These are phyloP conservation scores for Jimgerdemannia flammicorona DNA, from an alignment of 192 early-diverging fungal species.

Conservation along the genomic window DNA sequence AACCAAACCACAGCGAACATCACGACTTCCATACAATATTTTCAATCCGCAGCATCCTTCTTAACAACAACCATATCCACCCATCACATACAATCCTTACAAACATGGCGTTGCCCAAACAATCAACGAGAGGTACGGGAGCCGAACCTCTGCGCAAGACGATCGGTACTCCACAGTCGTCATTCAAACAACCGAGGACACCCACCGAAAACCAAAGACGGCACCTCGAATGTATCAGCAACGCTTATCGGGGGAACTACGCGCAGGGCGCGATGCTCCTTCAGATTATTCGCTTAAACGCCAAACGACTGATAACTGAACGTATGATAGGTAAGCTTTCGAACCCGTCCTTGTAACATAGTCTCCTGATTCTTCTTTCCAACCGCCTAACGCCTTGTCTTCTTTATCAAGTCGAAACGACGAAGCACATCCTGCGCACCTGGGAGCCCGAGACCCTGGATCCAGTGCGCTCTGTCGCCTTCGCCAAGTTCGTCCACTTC, in stretches of 20 bases:
- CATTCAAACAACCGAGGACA: background rate
- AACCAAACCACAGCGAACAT: background rate
- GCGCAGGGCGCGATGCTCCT: background rate
- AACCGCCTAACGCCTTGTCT: background rate
- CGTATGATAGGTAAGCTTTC: background rate
- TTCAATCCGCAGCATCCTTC: background rate
- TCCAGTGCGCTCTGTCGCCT: background rate
- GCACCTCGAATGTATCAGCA: background rate
- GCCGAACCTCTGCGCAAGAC: background rate
- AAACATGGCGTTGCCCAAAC: background rate
- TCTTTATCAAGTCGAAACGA: background rate
- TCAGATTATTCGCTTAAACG: background rate
- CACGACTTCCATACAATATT: background rate
- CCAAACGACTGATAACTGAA: background rate
- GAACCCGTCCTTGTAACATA: too few relatives aligned
- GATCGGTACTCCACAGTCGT: background rate
- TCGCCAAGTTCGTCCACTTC: background rate
- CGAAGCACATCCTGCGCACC: background rate
- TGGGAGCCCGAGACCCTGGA: background rate
- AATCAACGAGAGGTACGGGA: background rate
- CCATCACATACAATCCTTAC: too few relatives aligned
- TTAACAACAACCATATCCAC: background rate
- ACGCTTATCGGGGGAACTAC: background rate
- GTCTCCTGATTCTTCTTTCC: background rate
- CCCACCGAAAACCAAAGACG: background rate